Base-by-base conservation (phyloP, 352 stramenopile species). In the Pythium guiyangense region DNA sequence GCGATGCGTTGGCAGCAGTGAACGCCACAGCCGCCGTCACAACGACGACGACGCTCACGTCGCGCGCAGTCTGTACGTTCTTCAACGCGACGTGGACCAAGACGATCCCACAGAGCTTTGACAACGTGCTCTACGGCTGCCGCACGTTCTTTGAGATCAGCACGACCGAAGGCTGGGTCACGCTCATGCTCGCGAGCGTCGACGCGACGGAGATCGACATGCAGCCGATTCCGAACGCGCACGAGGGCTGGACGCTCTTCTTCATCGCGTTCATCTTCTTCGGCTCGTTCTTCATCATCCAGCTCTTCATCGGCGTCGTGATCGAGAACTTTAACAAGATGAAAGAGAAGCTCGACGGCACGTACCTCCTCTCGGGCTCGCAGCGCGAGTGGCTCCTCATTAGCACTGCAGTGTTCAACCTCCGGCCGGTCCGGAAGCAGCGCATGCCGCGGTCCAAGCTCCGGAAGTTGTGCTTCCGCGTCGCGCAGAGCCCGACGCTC, bases 241-340 rank as follows among this genome's bases (percentile, higher is more conserved):
- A 84, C 43, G 66, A 78, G 37, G 51, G 68, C 6, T 93, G 87
- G 79, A 79, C 79, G 6, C 45, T 93, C 15, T 97, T 96, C 60
- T 97, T 90, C 63, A 84, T 97, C 52, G 44, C 77, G 9, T 97
- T 96, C 62, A 91, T 97, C 52, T 73, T 96, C 26, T 63, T 91
- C 4, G 87, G 88, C 20, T 78, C 85, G 22, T 97, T 95, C 64
- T 96, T 97, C 61, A 77, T 96, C 22, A 90, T 96, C 40, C 89
- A 97, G 60, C 72, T 97, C 4, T 97, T 97, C 64, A 88, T 96
- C 5, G 91, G 88, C 29, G 88, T 97, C 26, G 82, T 97, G 53
- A 92, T 97, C 35, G 88, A 97, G 58, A 96, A 96, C 52, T 97
- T 96, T 53, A 90, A 90, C 35, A 71, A 66, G 4, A 86, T 86